Base-by-base conservation (phyloP, 202 grass and related monocot species). In the Setaria viridis region DNA sequence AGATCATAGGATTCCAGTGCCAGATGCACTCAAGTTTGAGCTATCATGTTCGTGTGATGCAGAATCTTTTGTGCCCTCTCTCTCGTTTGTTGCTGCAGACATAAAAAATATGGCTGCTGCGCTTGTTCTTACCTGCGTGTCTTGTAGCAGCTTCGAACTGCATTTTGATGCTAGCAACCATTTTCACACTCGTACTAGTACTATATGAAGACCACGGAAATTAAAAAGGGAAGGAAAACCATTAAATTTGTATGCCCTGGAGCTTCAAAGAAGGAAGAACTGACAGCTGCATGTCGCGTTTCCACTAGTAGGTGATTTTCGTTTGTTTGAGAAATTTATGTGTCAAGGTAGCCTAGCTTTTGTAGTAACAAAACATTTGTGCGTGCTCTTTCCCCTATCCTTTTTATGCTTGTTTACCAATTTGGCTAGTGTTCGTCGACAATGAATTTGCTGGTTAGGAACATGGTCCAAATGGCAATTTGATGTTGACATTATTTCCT, bases 1-100 rank as follows among this genome's bases (percentile, higher is more conserved):
- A 69, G 82, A 88, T 88, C 89, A 67, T 91, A 88, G 85, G 85
- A 91, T 88, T 88, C 89, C 85, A 77, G 37, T 42, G 67, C 80
- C 67, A 57, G 60, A 25, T 59, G 79, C 79, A 86, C 74, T 87
- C 84, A 51, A 79, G 67, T 83, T 74, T 37, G 84, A 47, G 84
- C 50, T 79, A 84, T 84, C 89, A 77, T 81, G 71, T 49, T 88
- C 64, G 37, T 88, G 77, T n/a, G 85, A 85, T 82, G 72, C 82
- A 78, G 77, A 88, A 91, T 85, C 85, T 91, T 88, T 72, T 34
- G 30, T 81, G 76, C 76, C 37, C 50, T 60, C 46, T 33, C 47
- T 17, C 14, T 80, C 80, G 75, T 69, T 86, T 72, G 62, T 65
- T 62, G 74, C 49, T 20, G 25, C 30, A 70, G 17, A n/a, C 35